Base-by-base conservation (phyloP, 805 yeast genomes). In the Komagataella populi region DNA sequence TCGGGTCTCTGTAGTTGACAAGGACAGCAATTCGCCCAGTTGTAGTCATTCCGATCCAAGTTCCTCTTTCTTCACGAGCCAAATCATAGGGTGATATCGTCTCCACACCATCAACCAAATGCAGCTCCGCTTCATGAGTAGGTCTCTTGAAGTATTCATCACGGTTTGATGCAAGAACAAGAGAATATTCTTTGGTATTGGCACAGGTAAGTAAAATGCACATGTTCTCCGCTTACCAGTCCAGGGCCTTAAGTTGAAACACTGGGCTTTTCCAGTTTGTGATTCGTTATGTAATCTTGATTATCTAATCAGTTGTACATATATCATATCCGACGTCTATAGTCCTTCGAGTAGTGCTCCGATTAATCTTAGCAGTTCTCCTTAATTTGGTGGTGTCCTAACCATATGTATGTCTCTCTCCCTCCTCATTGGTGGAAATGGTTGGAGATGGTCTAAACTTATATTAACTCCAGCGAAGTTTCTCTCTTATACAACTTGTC, bases 111-210 rank as follows among this genome's bases (percentile, higher is more conserved):
- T 48, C 52, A 22, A 69, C 65, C 54, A 65, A 51, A 53, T 70
- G 64, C 51, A 70, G 56, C 50, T 62, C 59, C 44, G 91, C 83
- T n/a, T 63, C 60, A 50, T 76, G 72, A 0, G 98, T 91, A 2
- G 83, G 81, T 49, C 99, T 68, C 47, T 71, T 75, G 61, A 85
- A 81, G 59, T 69, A 86, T 63, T 93, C 99, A 62, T 93, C 99
- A 48, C 99, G 66, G 61, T 91, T 91, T 3, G 96, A 87, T 3
- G 87, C 67, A 4, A 88, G 62, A 2, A 91, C 76, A 45, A 91
- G 70, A 0, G 95, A 86, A 57, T 80, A 91, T 18, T 84, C 78
- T 0, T 85, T 83, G 60, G 86, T 90, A 1, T 70, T 73, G 12
- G 79, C 76, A 2, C 95, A 75, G 1, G 85, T 76, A 43, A 88